Percentiles rank a stretch among this genome's conserved stretches.
Evolutionary conservation across 306 rosid species (phyloP).

Genomic region (Lathyrus aphaca): DNA sequence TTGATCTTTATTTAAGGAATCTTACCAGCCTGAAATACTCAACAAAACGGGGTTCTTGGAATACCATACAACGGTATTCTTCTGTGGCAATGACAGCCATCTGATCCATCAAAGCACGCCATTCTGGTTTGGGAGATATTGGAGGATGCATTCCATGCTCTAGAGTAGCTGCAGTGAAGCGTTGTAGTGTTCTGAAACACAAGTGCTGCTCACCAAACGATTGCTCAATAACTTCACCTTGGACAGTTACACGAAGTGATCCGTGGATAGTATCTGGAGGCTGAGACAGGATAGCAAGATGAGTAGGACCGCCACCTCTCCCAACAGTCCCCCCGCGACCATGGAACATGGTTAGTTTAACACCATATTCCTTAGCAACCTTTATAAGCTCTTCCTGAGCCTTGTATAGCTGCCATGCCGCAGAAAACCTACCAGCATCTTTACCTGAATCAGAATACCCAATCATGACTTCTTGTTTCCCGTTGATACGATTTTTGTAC

Average conservation of each 20-base stretch:
- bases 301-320: constrained; percentile 98
- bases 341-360: constrained; percentile 96
- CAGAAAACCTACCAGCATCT: constrained; percentile 96
- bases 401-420: constrained; percentile 96
- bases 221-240: constrained; percentile 97
- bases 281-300: constrained; percentile 96
- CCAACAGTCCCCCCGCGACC: constrained; percentile 99
- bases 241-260: constrained; percentile 95
- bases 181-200: constrained; percentile 94
- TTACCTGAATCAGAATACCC: constrained; percentile 98
- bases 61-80: constrained; percentile 87
- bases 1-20: constrained; percentile 4
- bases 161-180: constrained; percentile 89
- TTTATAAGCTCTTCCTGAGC: constrained; percentile 95
- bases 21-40: constrained; percentile 97
- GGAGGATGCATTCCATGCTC: constrained; percentile 91
- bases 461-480: constrained; percentile 99
- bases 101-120: constrained; percentile 89
- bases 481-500: constrained; percentile 75
- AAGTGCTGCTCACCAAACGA: constrained; percentile 92
- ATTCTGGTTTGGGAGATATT: constrained; percentile 85
- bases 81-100: constrained; percentile 92
- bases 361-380: constrained; percentile 82
- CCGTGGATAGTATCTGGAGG: constrained; percentile 96
- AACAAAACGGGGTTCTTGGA: constrained; percentile 90